Percentiles rank a stretch among this genome's conserved stretches.
Evolutionary conservation across 176 grass and related monocot species (phyloP).

Genomic region (Pharus latifolius): DNA sequence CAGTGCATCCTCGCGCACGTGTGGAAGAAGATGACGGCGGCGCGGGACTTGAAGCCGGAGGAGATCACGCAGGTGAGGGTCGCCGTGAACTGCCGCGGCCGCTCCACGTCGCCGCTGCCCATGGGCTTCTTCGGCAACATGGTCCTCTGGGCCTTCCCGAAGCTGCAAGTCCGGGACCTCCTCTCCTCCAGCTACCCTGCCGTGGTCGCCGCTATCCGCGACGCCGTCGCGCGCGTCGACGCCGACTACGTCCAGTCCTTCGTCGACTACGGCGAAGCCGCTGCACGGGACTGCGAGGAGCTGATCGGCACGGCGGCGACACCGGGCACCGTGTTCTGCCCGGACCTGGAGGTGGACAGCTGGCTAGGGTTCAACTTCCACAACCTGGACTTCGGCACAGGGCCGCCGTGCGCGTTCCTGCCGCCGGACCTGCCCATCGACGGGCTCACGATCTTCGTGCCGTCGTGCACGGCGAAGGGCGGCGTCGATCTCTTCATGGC

Average conservation of each 20-base stretch:
- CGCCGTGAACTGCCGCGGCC: conserved; percentile 24
- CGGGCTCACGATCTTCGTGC: conserved; percentile 16
- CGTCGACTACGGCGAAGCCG: conserved; percentile 23
- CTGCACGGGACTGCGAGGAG: neutral
- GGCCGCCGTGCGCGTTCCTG: conserved; percentile 26
- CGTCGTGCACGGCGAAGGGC: conserved; percentile 12
- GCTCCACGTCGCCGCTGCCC: neutral
- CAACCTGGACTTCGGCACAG: conserved; percentile 29
- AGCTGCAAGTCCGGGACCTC: conserved; percentile 1
- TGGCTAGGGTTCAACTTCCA: conserved; percentile 45
- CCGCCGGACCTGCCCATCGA: conserved; percentile 19
- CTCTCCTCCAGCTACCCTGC: neutral
- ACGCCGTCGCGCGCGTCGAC: conserved; percentile 23
- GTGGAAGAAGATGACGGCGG: conserved; percentile 38
- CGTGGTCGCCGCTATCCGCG: conserved; percentile 16
- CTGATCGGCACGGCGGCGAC: conserved; percentile 10
- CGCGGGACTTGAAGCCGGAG: conserved; percentile 4
- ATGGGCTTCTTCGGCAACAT: conserved; percentile 32
- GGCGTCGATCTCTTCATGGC: conserved; percentile 22
- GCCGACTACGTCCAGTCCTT: conserved; percentile 39
- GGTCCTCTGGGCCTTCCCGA: conserved; percentile 37
- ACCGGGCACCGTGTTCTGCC: conserved; percentile 14
- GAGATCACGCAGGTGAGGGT: conserved; percentile 7
- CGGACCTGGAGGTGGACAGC: conserved; percentile 41
- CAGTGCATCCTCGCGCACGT: conserved; percentile 31